Percentiles rank a stretch among this genome's conserved stretches.
Evolutionary conservation across 306 rosid genomes (phyloP).

Genomic region (Coriaria nepalensis): DNA sequence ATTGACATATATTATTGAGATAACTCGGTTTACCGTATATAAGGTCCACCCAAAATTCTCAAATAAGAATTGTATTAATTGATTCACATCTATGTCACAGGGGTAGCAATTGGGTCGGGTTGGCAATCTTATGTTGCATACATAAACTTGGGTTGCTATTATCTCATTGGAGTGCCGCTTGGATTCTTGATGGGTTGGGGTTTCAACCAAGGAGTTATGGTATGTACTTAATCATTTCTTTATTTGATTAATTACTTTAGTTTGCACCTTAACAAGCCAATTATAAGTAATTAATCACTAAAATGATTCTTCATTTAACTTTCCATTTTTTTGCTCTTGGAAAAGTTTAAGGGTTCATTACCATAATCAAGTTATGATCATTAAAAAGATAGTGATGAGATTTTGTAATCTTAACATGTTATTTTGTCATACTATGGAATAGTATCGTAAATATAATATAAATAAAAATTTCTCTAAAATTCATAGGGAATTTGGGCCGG

Average conservation of each 20-base stretch:
- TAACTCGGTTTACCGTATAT: too few relatives aligned
- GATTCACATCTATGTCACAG: slow-evolving; percentile 6
- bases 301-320: too few relatives aligned
- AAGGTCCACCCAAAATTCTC: too few relatives aligned
- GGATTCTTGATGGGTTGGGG: slow-evolving; percentile 61
- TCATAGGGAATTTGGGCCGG: slow-evolving; percentile 58
- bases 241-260: too few relatives aligned
- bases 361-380: too few relatives aligned
- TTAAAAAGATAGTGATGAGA: too few relatives aligned
- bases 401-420: too few relatives aligned
- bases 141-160: slow-evolving; percentile 75
- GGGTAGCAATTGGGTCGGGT: slow-evolving; percentile 88
- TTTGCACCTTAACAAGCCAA: background rate
- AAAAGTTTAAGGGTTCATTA: too few relatives aligned
- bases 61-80: background rate
- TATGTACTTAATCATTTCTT: slow-evolving; percentile 5
- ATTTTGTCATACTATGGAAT: too few relatives aligned
- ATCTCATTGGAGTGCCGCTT: slow-evolving; percentile 61
- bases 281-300: background rate
- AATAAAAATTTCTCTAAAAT: background rate
- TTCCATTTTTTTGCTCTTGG: too few relatives aligned
- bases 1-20: too few relatives aligned
- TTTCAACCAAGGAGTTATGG: slow-evolving; percentile 64
- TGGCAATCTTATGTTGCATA: slow-evolving; percentile 87
- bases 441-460: background rate